Base-by-base conservation (phyloP, 2,329 filamentous ascomycete species). In the Fusarium pseudograminearum region DNA sequence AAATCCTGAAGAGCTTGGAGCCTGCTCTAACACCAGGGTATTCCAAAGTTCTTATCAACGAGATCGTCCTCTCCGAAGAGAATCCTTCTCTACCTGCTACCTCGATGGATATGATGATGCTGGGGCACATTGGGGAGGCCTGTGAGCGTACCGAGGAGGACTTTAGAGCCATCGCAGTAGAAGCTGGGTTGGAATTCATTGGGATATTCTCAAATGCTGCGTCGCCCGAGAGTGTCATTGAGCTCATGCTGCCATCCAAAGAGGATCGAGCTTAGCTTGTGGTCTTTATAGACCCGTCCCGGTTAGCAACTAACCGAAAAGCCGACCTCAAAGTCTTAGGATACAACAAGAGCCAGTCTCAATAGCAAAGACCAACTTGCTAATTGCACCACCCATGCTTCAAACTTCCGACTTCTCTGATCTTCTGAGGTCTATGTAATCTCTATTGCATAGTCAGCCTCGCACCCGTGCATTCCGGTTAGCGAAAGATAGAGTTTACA, bases 1-100 rank as follows among this genome's bases (percentile, higher is more conserved):
- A 69, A 24, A 80, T 81, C 2, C 70, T 82, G 8, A 53, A 70
- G 42, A 73, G 72, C 5, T 50, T 80, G 6, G 57, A 70, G 4
- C 64, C 67, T 6, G 78, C 79, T 11, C 75, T 80, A 73, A 62
- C 44, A 41, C 59, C 59, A 8, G 60, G 69, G 5, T 71, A 71
- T 41, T 64, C 57, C 28, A 65, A 36, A 20, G 26, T 71, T 7
- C 26, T 70, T 11, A 40, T 70, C 30, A 67, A 69, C 18, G 63
- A 70, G 36, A 67, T 66, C 18, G 66, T 71, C 4, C 22, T 69
- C 5, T 64, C 59, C 0, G 63, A 67, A 31, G 59, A 67, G 33
- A 47, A 48, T 10, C 63, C 64, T 7, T 62, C 59, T 7, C 45
- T 54, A 2, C 54, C 55, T 9, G 56, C 67, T 47, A 61, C 64